Evolutionary conservation across 106 monocot genomes (phyloP).

Genomic region (Dendrobium nobile): DNA sequence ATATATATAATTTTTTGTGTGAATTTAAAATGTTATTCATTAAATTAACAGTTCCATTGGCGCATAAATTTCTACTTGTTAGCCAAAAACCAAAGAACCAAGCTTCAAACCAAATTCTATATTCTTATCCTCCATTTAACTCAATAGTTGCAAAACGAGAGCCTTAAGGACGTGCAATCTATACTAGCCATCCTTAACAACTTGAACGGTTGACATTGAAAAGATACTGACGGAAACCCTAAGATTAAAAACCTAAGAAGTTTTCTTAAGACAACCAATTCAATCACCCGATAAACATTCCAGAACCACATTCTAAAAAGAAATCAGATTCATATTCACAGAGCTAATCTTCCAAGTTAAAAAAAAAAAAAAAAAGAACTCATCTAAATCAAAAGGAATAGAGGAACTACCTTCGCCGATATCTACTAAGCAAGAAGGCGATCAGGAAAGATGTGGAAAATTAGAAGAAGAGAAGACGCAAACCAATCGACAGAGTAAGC

Average conservation of each 20-base stretch:
- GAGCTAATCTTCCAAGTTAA: not conserved
- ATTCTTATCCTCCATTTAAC: not conserved
- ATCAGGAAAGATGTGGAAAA: not conserved
- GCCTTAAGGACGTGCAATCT: not conserved
- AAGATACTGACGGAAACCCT: not conserved
- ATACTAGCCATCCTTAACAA: not conserved
- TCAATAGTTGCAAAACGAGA: not conserved
- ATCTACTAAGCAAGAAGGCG: not conserved
- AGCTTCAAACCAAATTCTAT: not conserved
- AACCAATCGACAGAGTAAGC: not conserved
- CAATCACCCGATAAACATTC: not conserved
- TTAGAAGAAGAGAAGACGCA: not conserved
- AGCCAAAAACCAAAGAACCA: not conserved
- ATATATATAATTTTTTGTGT: no score
- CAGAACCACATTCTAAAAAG: not conserved
- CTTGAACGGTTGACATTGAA: not conserved
- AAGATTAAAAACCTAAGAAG: not conserved
- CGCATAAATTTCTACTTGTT: not conserved
- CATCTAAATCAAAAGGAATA: not conserved
- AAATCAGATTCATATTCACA: constrained; percentile 1
- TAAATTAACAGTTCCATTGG: not conserved
- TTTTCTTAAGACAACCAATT: not conserved
- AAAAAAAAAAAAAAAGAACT: not conserved
- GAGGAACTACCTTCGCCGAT: not conserved
- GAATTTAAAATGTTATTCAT: not conserved